Evolutionary conservation across 306 rosid species (phyloP), one percentile per base, ranked within the genome.

Genomic region (Parietaria judaica): DNA sequence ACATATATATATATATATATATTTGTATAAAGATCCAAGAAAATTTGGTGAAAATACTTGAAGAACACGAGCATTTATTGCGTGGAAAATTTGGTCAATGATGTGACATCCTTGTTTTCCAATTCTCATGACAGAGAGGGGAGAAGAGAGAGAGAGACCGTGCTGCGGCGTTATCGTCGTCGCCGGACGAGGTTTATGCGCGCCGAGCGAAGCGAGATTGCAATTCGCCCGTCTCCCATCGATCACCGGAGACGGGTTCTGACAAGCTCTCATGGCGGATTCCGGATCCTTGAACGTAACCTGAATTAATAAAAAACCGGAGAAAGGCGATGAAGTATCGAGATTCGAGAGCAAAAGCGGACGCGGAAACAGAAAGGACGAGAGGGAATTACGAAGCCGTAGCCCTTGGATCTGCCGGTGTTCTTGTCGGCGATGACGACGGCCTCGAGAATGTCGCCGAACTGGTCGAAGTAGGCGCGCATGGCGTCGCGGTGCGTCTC

Each of bases 341-440:
- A 51, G 15, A 51, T 49, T 41, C 44, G 23, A 5, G 52, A 36
- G 9, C 55, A 47, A 36, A 34, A 57, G 36, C 14, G 12, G 52
- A n/a, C 45, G 34, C 61, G 58, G 43, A 14, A n/a, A 58, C 64
- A 65, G 3, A 60, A 17, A 68, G 0, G 3, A 36, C 6, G 15
- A 13, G 36, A 58, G 49, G 61, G n/a, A 58, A 89, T 78, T 91
- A 91, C 98, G 83, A 91, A 91, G 70, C 98, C 98, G 56, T 91
- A 91, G 36, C 98, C 98, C 75, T 91, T 91, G 83, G 96, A 91
- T 84, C 98, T 88, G 60, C 98, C 98, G 45, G 86, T 83, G 79
- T 83, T 74, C 63, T 91, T 91, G 67, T 91, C 96, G 12, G 95
- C 82, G 63, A 91, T 91, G 36, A 91, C 96, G 76, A 88, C 98